A percentile compares a stretch with the other conserved stretches of the same genome.
Conservation (phyloP, 2,329 filamentous ascomycete genomes). For the Cordyceps farinosa region DNA sequence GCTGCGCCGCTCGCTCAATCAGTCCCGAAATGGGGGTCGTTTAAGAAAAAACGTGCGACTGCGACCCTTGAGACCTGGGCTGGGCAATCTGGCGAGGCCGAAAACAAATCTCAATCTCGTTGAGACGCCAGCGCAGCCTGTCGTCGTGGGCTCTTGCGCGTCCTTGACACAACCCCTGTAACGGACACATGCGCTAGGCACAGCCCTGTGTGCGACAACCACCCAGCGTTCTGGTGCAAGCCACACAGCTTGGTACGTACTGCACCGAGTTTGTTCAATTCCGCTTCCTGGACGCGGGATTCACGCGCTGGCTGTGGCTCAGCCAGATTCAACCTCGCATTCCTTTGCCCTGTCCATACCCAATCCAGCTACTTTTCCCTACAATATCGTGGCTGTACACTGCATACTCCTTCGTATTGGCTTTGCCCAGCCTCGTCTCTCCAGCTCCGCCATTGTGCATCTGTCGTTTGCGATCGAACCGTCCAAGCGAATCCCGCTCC, state of each 20-base stretch:
- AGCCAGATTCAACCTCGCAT: not conserved
- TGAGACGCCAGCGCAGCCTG: not conserved
- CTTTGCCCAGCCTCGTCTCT: not conserved
- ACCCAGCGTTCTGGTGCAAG: not conserved
- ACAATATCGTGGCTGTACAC: not conserved
- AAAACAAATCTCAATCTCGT: not conserved
- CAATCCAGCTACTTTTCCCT: not conserved
- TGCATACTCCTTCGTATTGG: not conserved
- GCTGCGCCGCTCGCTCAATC: not conserved
- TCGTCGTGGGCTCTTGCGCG: conserved; percentile 7
- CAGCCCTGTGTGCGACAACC: not conserved
- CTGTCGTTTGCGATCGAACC: not conserved
- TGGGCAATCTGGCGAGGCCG: not conserved
- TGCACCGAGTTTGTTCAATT: not conserved
- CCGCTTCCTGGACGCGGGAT: not conserved
- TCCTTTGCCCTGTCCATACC: not conserved
- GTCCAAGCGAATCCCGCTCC: conserved; percentile 1
- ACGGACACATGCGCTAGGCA: not conserved
- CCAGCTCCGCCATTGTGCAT: not conserved
- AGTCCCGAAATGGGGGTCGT: not conserved
- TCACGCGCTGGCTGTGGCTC: not conserved
- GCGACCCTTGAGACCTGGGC: not conserved
- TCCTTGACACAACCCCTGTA: not conserved
- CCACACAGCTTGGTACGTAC: not conserved
- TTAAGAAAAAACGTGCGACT: not conserved